Percentiles rank a stretch among this genome's conserved stretches.
phyloP scores from a whole-genome alignment of 1,284 basidiomycete species.

The Cryptococcus maquisensis region DNA sequence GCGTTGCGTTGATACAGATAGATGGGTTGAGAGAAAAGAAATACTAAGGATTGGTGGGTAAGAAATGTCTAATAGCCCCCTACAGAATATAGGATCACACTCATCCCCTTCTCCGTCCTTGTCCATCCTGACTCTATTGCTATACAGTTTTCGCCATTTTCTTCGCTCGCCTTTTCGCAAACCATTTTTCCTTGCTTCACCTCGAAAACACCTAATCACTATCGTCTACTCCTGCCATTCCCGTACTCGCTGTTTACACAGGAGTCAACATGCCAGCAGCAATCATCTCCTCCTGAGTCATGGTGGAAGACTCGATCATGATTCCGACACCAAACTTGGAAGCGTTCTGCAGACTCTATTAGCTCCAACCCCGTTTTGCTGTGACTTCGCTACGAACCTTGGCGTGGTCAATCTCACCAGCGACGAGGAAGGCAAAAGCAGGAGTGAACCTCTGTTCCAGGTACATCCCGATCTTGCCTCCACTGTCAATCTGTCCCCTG shows the following conservation, averaged over 20 bases:
- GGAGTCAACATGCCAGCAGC: constrained; percentile 45
- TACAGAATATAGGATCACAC: background rate
- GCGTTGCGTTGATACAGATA: constrained; percentile 29
- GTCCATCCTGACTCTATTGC: too few relatives aligned
- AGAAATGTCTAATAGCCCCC: background rate
- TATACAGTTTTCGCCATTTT: too few relatives aligned
- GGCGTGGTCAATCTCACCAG: constrained; percentile 97
- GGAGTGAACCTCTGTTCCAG: constrained; percentile 96
- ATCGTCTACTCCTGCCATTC: background rate
- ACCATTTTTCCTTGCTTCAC: background rate
- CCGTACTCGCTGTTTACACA: constrained; percentile 13
- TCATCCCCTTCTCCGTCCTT: background rate
- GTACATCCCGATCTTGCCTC: constrained; percentile 88
- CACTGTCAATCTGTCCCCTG: constrained; percentile 85
- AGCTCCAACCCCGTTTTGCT: background rate
- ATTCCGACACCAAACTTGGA: constrained; percentile 94
- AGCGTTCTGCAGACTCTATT: constrained; percentile 60
- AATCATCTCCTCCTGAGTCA: constrained; percentile 47
- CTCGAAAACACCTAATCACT: background rate
- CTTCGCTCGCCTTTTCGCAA: background rate
- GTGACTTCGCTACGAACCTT: constrained; percentile 59
- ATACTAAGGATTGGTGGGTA: too few relatives aligned
- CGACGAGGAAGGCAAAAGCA: constrained; percentile 87
- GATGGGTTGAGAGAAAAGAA: background rate
- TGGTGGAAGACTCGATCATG: constrained; percentile 70